These are phyloP conservation scores for Croton laevigatus DNA, from an alignment of 441 rosid genomes.

Conservation along the genomic window DNA sequence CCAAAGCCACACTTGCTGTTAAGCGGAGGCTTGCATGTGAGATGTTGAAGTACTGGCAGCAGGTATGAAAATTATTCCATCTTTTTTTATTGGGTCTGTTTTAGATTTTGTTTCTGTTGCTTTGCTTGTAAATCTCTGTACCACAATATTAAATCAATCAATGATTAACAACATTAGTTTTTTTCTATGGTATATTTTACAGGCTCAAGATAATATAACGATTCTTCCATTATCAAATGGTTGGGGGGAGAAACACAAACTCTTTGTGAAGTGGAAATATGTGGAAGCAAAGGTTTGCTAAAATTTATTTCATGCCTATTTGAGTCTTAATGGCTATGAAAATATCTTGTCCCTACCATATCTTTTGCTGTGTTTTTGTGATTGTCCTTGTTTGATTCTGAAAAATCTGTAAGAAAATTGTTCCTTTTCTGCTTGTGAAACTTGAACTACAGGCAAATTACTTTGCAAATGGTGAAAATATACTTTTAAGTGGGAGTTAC, in stretches of 20 bases:
- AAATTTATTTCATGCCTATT: constrained; percentile 14
- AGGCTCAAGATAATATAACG: constrained; percentile 89
- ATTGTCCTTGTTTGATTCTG: neutral
- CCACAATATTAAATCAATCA: neutral
- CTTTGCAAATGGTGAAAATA: neutral
- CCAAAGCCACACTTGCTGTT: constrained; percentile 98
- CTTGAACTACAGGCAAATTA: neutral
- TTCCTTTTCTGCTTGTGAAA: neutral
- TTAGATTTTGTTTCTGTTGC: neutral
- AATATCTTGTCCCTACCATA: neutral
- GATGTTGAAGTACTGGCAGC: constrained; percentile 99
- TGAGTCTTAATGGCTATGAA: too few species aligned
- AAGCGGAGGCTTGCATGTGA: constrained; percentile 99
- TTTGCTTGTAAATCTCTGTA: neutral
- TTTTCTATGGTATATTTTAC: constrained; percentile 24
- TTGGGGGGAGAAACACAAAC: constrained; percentile 96
- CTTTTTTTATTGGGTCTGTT: neutral
- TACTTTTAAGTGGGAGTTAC: neutral
- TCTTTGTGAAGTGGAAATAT: constrained; percentile 86
- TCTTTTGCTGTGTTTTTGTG: neutral
- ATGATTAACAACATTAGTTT: constrained; percentile 6
- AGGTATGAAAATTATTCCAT: constrained; percentile 43
- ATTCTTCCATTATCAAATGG: constrained; percentile 85
- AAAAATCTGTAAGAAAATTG: neutral
- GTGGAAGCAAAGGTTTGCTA: constrained; percentile 78